These are phyloP conservation scores for Bonia amplexicaulis DNA, from an alignment of 176 grass and related monocot genomes.

Conservation along the genomic window DNA sequence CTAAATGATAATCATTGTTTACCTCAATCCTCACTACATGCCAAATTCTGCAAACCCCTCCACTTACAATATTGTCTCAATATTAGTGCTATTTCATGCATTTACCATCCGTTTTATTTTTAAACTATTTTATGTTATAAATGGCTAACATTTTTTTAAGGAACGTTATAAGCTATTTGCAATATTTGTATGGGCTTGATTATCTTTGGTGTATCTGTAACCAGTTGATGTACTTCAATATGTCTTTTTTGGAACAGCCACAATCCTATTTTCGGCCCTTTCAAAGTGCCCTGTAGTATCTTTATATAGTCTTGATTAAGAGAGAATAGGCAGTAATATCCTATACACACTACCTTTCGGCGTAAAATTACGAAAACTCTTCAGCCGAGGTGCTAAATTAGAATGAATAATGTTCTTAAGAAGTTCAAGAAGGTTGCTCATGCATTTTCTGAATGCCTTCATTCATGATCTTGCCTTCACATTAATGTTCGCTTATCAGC, in stretches of 20 bases:
- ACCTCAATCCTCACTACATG: not conserved
- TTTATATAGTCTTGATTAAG: not conserved
- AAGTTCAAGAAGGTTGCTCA: not conserved
- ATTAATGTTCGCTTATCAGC: not conserved
- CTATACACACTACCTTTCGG: not conserved
- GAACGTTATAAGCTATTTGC: not conserved
- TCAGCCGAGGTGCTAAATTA: not conserved
- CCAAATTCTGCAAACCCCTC: not conserved
- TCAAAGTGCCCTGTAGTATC: not conserved
- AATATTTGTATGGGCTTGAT: not conserved
- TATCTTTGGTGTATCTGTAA: not conserved
- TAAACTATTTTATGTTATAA: not conserved
- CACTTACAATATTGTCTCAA: not conserved
- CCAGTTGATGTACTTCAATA: not conserved
- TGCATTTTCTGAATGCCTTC: not conserved
- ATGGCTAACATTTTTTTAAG: not conserved
- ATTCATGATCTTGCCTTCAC: not conserved
- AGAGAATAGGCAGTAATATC: not conserved
- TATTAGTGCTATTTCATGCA: not conserved
- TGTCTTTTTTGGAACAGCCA: not conserved
- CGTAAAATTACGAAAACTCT: not conserved
- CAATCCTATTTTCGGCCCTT: not conserved
- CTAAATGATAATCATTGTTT: slow-evolving; percentile 5
- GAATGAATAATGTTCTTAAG: not conserved
- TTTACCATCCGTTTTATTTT: not conserved